Percentiles rank a stretch among this genome's conserved stretches.
phyloP scores from a whole-genome alignment of 306 rosid genomes.

The cucumber (Cucumis sativus) region DNA sequence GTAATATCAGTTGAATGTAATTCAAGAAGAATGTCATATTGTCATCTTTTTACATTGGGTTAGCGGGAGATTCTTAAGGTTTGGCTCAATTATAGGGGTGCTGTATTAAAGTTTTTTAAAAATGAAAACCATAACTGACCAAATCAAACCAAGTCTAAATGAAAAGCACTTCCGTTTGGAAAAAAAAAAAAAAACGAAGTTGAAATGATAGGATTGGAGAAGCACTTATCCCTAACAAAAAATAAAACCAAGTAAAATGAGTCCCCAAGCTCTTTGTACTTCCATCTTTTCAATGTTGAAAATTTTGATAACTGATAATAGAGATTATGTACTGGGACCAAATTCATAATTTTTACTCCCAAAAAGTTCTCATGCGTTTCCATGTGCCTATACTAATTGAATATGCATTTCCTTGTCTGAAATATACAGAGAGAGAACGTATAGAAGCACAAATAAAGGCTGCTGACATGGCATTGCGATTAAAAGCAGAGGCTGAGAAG shows the following conservation, averaged over 20 bases:
- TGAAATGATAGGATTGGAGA: background rate
- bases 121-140: background rate
- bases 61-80: background rate
- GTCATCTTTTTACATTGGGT: background rate
- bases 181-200: too few species aligned
- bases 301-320: background rate
- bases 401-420: background rate
- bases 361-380: background rate
- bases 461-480: conserved; percentile 50
- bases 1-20: background rate
- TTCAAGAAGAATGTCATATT: background rate
- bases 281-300: background rate
- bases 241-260: background rate
- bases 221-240: background rate
- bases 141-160: background rate
- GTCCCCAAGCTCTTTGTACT: background rate
- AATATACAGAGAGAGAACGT: conserved; percentile 48
- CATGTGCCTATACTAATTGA: background rate
- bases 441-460: conserved; percentile 69
- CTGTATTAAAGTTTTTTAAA: background rate
- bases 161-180: too few species aligned
- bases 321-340: background rate
- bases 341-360: background rate
- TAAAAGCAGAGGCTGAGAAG: conserved; percentile 37
- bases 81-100: background rate